phyloP scores from a whole-genome alignment of 306 rosid genomes.

The Parietaria judaica region DNA sequence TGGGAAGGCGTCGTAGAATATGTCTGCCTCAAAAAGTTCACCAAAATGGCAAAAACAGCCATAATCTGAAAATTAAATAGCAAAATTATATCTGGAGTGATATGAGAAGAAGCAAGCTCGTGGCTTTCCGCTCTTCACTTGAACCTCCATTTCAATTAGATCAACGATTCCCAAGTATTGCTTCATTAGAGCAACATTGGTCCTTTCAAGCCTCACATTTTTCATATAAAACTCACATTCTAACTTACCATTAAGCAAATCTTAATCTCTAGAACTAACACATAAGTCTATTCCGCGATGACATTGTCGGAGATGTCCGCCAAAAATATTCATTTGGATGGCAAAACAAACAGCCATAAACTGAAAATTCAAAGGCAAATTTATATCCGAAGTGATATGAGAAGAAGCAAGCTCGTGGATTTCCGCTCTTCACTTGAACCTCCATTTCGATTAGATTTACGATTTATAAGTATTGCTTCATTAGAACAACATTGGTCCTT shows the following conservation, averaged over 20 bases:
- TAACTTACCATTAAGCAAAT: no score
- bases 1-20: no score
- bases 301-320: no score
- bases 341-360: no score
- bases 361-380: neutral
- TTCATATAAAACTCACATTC: neutral
- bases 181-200: neutral
- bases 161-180: neutral
- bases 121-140: neutral
- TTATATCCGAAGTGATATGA: neutral
- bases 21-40: no score
- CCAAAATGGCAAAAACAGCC: no score
- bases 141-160: neutral
- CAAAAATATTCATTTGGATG: no score
- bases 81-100: neutral
- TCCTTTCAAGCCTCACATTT: neutral
- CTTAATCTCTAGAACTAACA: no score
- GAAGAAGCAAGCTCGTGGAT: neutral
- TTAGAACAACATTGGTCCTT: no score
- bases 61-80: neutral
- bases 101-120: neutral
- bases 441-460: neutral
- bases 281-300: no score
- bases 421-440: neutral
- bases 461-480: no score